phyloP scores from a whole-genome alignment of 1,284 basidiomycete species.

The Chondrostereum purpureum region DNA sequence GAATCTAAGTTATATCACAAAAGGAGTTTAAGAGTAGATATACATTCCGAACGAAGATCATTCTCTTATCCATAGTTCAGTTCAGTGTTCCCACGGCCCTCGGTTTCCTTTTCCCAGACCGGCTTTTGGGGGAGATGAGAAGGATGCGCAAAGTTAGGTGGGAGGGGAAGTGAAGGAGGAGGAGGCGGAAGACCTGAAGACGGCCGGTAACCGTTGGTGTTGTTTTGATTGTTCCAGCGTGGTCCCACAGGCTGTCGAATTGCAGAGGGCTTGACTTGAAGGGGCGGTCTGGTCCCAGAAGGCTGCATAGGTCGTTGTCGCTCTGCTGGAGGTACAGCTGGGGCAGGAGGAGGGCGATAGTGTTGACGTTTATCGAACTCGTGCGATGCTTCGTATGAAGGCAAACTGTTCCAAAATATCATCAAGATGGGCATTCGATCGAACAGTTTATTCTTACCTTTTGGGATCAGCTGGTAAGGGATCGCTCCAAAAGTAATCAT shows the following conservation, averaged over 20 bases:
- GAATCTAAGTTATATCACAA: too few relatives aligned
- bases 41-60: too few relatives aligned
- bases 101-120: too few relatives aligned
- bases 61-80: too few relatives aligned
- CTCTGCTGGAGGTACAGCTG: not conserved
- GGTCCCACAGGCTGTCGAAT: too few relatives aligned
- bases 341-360: not conserved
- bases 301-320: not conserved
- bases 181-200: not conserved
- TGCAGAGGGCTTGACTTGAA: not conserved
- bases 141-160: not conserved
- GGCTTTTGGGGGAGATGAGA: not conserved
- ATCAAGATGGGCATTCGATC: slow-evolving; percentile 10
- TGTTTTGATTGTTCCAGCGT: too few relatives aligned
- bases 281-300: not conserved
- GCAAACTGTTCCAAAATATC: slow-evolving; percentile 45
- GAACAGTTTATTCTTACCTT: slow-evolving; percentile 43
- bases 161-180: not conserved
- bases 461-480: slow-evolving; percentile 81
- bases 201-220: not conserved
- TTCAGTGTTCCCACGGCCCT: too few relatives aligned
- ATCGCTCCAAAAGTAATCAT: slow-evolving; percentile 90
- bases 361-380: slow-evolving; percentile 70
- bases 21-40: too few relatives aligned
- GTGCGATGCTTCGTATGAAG: slow-evolving; percentile 74